Conservation (phyloP, 2,329 filamentous ascomycete species). For the Hypoxylon sp. region DNA sequence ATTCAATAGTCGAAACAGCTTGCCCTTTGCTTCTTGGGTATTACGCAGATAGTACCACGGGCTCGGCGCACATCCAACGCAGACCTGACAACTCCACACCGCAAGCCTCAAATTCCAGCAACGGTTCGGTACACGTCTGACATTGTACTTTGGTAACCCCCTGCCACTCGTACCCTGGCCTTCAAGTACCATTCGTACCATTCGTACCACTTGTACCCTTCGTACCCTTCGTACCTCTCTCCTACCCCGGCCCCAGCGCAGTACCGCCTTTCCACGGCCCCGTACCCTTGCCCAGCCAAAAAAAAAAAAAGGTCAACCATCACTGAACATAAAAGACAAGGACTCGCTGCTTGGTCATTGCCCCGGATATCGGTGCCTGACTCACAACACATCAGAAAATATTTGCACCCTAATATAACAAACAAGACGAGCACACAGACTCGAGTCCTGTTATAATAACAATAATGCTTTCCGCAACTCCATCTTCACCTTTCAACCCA, state of each 20-base stretch:
- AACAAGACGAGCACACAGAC: conserved; percentile 37
- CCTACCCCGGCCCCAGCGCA: conserved; percentile 27
- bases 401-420: conserved; percentile 46
- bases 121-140: conserved; percentile 14
- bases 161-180: conserved; percentile 3
- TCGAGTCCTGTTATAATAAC: conserved; percentile 34
- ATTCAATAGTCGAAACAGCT: conserved; percentile 22
- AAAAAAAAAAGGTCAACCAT: conserved; percentile 39
- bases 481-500: conserved; percentile 40
- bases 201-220: conserved; percentile 8
- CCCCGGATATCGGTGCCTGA: conserved; percentile 49
- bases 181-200: conserved; percentile 2
- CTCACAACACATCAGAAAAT: conserved; percentile 44
- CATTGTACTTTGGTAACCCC: not conserved
- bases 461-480: conserved; percentile 49
- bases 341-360: conserved; percentile 40
- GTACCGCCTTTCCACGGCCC: conserved; percentile 16
- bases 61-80: conserved; percentile 30
- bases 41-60: conserved; percentile 34
- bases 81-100: conserved; percentile 33
- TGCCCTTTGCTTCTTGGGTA: conserved; percentile 22
- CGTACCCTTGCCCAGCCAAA: conserved; percentile 40
- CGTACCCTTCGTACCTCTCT: conserved; percentile 17
- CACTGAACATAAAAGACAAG: conserved; percentile 45
- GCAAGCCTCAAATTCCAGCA: conserved; percentile 29